phyloP scores from a whole-genome alignment of 768 basidiomycete species.

The Trametopsis cervina region DNA sequence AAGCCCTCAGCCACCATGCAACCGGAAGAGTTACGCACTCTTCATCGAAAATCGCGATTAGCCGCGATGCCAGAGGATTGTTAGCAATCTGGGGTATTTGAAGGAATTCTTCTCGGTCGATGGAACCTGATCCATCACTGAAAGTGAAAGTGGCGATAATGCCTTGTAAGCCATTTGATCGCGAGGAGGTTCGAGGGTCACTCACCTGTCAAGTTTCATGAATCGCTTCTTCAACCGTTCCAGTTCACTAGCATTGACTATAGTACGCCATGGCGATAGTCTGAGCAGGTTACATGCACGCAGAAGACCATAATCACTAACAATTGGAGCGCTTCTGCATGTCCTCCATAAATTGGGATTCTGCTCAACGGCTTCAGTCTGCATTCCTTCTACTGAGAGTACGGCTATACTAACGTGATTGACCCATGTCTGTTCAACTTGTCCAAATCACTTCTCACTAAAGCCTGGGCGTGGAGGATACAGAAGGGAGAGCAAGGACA shows the following conservation, averaged over 20 bases:
- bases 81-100: constrained; percentile 99
- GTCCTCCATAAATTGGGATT: constrained; percentile 95
- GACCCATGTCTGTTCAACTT: constrained; percentile 64
- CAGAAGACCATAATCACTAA: constrained; percentile 35
- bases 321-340: constrained; percentile 98
- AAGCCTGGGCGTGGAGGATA: too few relatives aligned
- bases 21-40: constrained; percentile 56
- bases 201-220: constrained; percentile 95
- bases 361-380: constrained; percentile 30
- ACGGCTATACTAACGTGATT: constrained; percentile 51
- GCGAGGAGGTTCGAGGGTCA: neutral
- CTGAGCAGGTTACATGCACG: neutral
- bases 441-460: too few relatives aligned
- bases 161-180: neutral
- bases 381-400: neutral
- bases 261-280: too few relatives aligned
- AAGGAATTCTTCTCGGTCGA: constrained; percentile 97
- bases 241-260: constrained; percentile 92
- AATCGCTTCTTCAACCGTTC: constrained; percentile 97
- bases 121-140: constrained; percentile 94
- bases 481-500: too few relatives aligned
- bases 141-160: neutral
- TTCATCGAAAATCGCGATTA: constrained; percentile 99
- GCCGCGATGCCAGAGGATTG: constrained; percentile 91
- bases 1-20: neutral